Conservation (phyloP, 768 basidiomycete genomes). For the Termitomyces sp. region DNA sequence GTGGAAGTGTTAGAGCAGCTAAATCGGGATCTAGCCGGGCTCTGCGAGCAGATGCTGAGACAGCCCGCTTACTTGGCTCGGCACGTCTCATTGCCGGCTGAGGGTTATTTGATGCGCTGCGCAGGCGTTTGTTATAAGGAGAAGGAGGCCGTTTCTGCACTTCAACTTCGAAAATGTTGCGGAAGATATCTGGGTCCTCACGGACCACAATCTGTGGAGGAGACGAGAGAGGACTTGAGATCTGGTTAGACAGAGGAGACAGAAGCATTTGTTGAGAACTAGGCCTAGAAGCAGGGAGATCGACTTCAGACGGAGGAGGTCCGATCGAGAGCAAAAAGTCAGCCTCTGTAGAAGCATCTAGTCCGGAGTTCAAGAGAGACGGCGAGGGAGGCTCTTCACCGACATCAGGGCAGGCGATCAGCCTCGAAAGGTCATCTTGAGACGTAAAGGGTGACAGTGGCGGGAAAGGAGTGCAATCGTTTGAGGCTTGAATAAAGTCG, state of each 20-base stretch:
- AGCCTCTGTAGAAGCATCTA: background rate
- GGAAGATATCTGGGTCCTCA: constrained; percentile 5
- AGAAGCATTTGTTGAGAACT: background rate
- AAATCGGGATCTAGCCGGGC: constrained; percentile 5
- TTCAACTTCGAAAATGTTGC: constrained; percentile 12
- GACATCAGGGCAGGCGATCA: constrained; percentile 1
- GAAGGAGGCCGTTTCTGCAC: constrained; percentile 6
- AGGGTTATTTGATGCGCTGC: constrained; percentile 11
- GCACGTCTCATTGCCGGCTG: constrained; percentile 1
- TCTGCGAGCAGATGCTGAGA: constrained; percentile 5
- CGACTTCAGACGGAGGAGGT: background rate
- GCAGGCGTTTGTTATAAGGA: constrained; percentile 11
- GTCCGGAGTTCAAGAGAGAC: constrained; percentile 2
- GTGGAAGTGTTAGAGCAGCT: constrained; percentile 9
- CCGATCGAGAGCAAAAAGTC: constrained; percentile 7
- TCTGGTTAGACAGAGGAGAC: constrained; percentile 7
- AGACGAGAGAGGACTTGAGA: constrained; percentile 13
- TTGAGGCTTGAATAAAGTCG: background rate
- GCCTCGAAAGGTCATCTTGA: constrained; percentile 9
- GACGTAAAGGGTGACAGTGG: constrained; percentile 3
- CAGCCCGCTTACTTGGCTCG: background rate
- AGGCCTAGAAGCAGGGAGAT: background rate
- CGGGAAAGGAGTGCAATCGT: background rate
- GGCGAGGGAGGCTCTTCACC: constrained; percentile 8
- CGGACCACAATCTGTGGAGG: constrained; percentile 6